A percentile compares a stretch with the other conserved stretches of the same genome.
These are phyloP conservation scores for Colletotrichum limetticola DNA, from an alignment of 2,329 filamentous ascomycete species.

Conservation along the genomic window DNA sequence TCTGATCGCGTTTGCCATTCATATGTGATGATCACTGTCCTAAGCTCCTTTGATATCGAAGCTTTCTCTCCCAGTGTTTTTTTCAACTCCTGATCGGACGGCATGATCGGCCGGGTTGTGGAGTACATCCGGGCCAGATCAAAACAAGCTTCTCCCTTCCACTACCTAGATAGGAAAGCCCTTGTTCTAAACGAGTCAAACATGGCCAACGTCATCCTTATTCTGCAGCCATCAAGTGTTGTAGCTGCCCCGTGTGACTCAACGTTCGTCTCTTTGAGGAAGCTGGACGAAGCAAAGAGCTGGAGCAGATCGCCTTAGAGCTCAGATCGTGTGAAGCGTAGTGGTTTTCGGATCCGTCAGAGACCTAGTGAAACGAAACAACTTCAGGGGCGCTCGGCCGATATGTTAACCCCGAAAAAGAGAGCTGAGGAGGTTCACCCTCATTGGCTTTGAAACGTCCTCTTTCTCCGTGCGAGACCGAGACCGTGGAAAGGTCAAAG, in stretches of 20 bases:
- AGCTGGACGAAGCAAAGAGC: background rate
- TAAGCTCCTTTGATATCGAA: background rate
- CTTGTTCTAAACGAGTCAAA: background rate
- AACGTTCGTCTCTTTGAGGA: background rate
- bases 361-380: constrained; percentile 2
- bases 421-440: background rate
- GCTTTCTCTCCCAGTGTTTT: background rate
- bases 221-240: background rate
- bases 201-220: background rate
- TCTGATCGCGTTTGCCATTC: background rate
- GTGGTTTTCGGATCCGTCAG: background rate
- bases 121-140: background rate
- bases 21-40: background rate
- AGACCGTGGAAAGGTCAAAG: background rate
- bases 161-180: background rate
- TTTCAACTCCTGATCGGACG: background rate
- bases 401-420: background rate
- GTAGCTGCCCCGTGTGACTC: background rate
- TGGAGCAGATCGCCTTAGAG: too few species aligned
- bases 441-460: background rate
- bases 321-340: background rate
- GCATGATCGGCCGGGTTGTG: background rate
- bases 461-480: background rate
- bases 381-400: background rate
- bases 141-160: background rate